Conservation (phyloP, 495 filamentous ascomycete genomes). For the Hamigera avellanea region DNA sequence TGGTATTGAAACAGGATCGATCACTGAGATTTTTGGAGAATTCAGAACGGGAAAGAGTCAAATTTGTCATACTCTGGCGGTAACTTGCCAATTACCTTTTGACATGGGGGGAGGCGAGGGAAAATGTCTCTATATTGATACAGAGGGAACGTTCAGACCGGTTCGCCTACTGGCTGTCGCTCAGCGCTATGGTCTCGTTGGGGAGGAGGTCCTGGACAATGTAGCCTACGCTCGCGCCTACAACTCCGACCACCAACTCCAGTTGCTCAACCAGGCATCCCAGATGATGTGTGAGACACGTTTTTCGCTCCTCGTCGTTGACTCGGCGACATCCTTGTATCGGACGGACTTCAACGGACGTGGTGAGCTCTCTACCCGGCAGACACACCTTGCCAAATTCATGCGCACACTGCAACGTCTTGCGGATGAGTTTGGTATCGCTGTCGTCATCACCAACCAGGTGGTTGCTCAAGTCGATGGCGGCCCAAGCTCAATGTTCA, state of each 20-base stretch:
- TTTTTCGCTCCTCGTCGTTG: constrained; percentile 89
- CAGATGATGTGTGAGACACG: constrained; percentile 99
- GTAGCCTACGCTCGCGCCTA: constrained; percentile 96
- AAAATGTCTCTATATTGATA: constrained; percentile 98
- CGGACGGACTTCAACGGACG: constrained; percentile 92
- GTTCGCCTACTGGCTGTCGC: constrained; percentile 85
- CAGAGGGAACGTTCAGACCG: constrained; percentile 92
- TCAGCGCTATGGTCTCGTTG: constrained; percentile 84
- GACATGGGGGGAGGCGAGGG: constrained; percentile 98
- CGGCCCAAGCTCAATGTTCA: constrained; percentile 93
- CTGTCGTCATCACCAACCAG: constrained; percentile 97
- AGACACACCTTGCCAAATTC: constrained; percentile 94
- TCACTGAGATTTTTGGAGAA: constrained; percentile 98
- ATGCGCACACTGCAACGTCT: constrained; percentile 88
- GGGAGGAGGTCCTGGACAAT: constrained; percentile 96
- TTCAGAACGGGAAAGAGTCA: constrained; percentile 97
- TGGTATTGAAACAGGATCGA: constrained; percentile 90
- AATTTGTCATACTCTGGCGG: constrained; percentile 95
- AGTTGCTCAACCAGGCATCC: constrained; percentile 86
- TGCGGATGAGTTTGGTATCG: constrained; percentile 96
- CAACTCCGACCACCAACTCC: constrained; percentile 95
- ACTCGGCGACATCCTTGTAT: constrained; percentile 89
- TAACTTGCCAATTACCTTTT: constrained; percentile 93
- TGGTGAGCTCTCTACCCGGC: constrained; percentile 80
- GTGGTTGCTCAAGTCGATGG: constrained; percentile 97